Base-by-base conservation (phyloP, 2,329 filamentous ascomycete genomes). In the Celoporthe dispersa region DNA sequence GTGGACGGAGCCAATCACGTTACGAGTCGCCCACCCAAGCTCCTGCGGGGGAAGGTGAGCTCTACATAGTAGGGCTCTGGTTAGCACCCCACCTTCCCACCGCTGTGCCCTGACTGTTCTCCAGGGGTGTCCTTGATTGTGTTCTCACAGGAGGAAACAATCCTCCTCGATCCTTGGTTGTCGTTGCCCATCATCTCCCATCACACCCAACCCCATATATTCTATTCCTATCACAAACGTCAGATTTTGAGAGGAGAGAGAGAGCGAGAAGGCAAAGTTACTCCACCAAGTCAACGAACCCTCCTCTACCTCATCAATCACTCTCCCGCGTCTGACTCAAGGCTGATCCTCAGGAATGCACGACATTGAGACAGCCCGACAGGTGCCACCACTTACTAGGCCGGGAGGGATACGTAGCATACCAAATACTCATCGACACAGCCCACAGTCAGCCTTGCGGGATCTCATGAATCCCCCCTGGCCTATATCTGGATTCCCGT, bases 181-280 rank as follows among this genome's bases (percentile, higher is more conserved):
- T n/a, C 37, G 28, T 60, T 22, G 31, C 57, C n/a, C 19, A 31
- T 57, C 28, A 28, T 28, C 9, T 44, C 48, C 11, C 25, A 33
- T 60, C 57, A 22, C 41, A 48, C 44, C 44, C 19, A 19, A 19
- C 12, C 41, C 44, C 44, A 60, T n/a, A n/a, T 11, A 6, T 57
- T 31, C 53, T 57, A 57, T 57, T 57, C 53, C 57, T 35, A 37
- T 60, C 57, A 37, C 57, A 22, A 37, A 37, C 19, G 57, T 60
- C 57, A 60, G 57, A 60, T 60, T 14, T 37, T 57, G 16, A 28
- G n/a, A 55, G 25, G n/a, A 53, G 28, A 14, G 6, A 4, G 25
- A 55, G 7, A 28, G 4, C 2, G 16, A 28, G 7, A 14, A 55
- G 28, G 12, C 9, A 57, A 31, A 2, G 2, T 31, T 8, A 19